Base-by-base conservation (phyloP, 78 protist species). In the Tieghemostelium lacteum region DNA sequence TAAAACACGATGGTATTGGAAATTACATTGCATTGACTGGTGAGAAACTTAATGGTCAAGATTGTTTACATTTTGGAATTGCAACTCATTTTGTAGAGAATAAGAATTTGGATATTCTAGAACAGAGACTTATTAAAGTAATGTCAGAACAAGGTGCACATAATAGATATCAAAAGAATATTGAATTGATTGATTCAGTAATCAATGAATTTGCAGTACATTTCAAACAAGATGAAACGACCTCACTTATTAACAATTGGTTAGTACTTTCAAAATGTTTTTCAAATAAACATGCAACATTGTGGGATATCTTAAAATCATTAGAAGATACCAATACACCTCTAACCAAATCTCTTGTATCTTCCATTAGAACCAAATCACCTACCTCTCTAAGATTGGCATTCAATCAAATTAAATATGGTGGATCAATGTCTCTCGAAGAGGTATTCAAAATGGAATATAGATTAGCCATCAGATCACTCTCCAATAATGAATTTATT, bases 11-110 rank as follows among this genome's bases (percentile, higher is more conserved):
- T 45, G 74, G 78, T 50, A 73, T 83, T 70, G 91, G 96, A 8
- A 73, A 89, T 64, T 97, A 93, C 93, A 76, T 97, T 22, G 96
- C 94, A 22, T 75, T 97, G 16, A 97, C 97, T 8, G 98, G 98
- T 65, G 62, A 91, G 73, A 29, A 50, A 34, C 39, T 83, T 8
- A 70, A 58, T 26, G 78, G 78, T 40, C 78, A 76, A 34, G 91
- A 83, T 83, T 83, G 91, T 69, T n/a, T 83, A 40, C 45, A 83
- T 12, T 83, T 83, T 83, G 91, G 91, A 12, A 60, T 83, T 60
- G 91, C 91, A 29, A 83, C 91, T n/a, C 91, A 83, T 69, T 83
- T 33, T 83, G 78, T 83, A 58, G 19, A 57, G 3, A 69, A 76
- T 42, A 17, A 33, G 10, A 69, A 60, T 45, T 58, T 83, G 19